These are phyloP conservation scores for Brettanomyces bruxellensis DNA, from an alignment of 805 yeast species.

Conservation along the genomic window DNA sequence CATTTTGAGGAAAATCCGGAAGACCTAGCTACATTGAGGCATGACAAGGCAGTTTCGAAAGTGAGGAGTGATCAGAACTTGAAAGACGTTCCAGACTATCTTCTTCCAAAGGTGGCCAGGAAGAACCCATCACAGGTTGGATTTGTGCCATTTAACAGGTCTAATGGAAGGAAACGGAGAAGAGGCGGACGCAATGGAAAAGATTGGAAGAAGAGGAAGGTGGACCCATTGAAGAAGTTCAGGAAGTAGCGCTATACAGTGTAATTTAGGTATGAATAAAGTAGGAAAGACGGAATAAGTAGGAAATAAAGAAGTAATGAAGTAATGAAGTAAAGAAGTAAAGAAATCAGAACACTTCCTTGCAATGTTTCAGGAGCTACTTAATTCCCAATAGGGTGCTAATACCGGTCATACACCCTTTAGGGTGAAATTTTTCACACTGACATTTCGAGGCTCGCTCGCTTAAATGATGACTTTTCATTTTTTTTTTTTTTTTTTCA, in stretches of 20 bases:
- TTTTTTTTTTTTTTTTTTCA: no score
- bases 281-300: no score
- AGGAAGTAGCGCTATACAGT: conserved; percentile 5
- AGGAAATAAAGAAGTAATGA: no score
- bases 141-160: conserved; percentile 64
- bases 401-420: no score
- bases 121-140: conserved; percentile 47
- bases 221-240: conserved; percentile 44
- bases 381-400: no score
- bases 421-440: no score
- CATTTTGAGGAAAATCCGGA: conserved; percentile 97
- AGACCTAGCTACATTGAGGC: conserved; percentile 81
- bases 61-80: conserved; percentile 76
- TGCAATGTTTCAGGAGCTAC: no score
- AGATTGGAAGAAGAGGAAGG: conserved; percentile 25
- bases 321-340: no score
- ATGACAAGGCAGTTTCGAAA: conserved; percentile 82
- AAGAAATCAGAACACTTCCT: no score
- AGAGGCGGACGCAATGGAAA: conserved; percentile 27
- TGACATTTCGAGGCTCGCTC: no score
- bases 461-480: no score
- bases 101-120: conserved; percentile 75
- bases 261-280: background rate
- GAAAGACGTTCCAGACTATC: conserved; percentile 86
- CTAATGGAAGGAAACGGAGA: conserved; percentile 31